Evolutionary conservation across 1,284 basidiomycete species (phyloP).

Genomic region (Tilletia indica): DNA sequence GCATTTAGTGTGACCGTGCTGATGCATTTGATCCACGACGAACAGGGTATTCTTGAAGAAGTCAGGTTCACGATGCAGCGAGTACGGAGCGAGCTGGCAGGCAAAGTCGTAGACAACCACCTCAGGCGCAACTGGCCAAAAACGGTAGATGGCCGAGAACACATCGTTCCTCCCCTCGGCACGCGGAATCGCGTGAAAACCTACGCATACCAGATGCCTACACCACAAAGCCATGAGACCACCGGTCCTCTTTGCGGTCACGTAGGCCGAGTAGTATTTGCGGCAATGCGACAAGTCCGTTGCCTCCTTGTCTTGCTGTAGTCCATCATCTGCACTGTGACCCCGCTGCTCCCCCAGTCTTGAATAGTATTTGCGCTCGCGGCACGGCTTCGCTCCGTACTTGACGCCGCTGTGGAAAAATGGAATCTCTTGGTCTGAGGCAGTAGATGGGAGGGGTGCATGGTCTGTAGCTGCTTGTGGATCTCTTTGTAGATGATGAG

Average conservation of each 20-base stretch:
- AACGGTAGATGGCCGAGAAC: background rate
- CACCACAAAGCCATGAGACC: background rate
- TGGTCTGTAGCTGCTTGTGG: no score
- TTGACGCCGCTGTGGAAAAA: background rate
- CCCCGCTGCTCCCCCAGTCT: background rate
- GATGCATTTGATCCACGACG: background rate
- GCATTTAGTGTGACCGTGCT: background rate
- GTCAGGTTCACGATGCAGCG: background rate
- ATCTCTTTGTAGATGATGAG: no score
- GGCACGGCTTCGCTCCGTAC: background rate
- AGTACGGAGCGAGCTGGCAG: background rate
- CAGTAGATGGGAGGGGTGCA: no score
- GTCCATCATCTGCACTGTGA: background rate
- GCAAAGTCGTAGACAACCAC: slow-evolving; percentile 2
- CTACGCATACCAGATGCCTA: background rate
- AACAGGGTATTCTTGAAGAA: background rate
- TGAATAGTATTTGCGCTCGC: background rate
- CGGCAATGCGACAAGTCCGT: background rate
- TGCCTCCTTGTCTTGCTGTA: background rate
- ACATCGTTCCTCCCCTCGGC: background rate
- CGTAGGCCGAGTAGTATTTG: background rate
- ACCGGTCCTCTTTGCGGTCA: background rate
- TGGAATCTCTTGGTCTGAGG: background rate
- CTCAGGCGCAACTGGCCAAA: background rate
- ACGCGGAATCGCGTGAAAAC: background rate